Evolutionary conservation across 305 asterid genomes (phyloP).

Genomic region (Solanum aculeatissimum): DNA sequence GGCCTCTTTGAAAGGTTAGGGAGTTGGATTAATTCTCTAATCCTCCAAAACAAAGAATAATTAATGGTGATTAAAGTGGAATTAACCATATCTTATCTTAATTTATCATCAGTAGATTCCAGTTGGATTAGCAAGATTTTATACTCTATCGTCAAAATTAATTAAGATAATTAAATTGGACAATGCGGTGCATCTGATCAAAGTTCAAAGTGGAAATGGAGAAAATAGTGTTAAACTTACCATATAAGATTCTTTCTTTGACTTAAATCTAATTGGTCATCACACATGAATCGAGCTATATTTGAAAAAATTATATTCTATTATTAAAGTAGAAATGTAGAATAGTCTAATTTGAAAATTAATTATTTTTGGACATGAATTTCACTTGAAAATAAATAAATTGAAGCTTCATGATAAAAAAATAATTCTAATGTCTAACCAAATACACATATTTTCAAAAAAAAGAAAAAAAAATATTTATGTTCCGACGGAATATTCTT

Average conservation of each 20-base stretch:
- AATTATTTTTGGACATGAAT: background rate
- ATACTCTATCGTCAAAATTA: constrained; percentile 21
- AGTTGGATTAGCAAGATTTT: constrained; percentile 42
- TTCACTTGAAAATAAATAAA: background rate
- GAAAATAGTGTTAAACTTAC: constrained; percentile 4
- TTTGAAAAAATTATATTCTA: background rate
- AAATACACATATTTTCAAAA: background rate
- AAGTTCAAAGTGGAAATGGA: background rate
- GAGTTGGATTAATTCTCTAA: constrained; percentile 8
- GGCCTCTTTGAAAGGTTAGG: constrained; percentile 10
- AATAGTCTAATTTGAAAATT: background rate
- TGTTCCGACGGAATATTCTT: background rate
- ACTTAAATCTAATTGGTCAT: background rate
- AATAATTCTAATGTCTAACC: background rate
- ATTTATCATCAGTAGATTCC: constrained; percentile 32
- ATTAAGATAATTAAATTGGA: background rate
- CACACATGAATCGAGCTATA: background rate
- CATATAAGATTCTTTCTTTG: background rate
- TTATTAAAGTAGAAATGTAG: background rate
- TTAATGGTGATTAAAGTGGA: constrained; percentile 5
- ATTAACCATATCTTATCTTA: constrained; percentile 17
- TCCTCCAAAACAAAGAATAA: constrained; percentile 8
- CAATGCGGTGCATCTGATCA: background rate
- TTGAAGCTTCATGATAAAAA: background rate
- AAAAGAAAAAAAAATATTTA: background rate